Percentiles rank a stretch among this genome's conserved stretches.
Evolutionary conservation across 2,329 filamentous ascomycete genomes (phyloP).

Genomic region (Fusarium abutilonis): DNA sequence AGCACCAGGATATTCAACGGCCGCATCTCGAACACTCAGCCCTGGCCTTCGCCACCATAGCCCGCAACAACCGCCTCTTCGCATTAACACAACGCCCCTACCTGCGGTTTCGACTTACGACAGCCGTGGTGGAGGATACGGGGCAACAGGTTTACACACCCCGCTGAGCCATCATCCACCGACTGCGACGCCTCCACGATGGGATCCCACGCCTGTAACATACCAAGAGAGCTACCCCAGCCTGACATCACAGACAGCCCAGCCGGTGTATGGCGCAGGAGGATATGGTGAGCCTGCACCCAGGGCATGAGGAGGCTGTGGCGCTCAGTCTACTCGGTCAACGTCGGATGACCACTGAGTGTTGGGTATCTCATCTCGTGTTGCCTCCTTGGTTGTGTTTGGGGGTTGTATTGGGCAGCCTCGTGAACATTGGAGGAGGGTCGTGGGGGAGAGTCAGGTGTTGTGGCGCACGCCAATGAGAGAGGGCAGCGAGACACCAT

Average conservation of each 20-base stretch:
- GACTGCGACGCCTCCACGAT: slow-evolving; percentile 53
- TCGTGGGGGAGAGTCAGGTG: slow-evolving; percentile 52
- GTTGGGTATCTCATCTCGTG: slow-evolving; percentile 34
- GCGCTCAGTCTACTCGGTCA: slow-evolving; percentile 31
- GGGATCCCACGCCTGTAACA: slow-evolving; percentile 53
- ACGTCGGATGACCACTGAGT: slow-evolving; percentile 38
- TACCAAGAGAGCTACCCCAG: slow-evolving; percentile 54
- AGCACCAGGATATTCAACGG: slow-evolving; percentile 48
- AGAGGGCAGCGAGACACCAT: slow-evolving; percentile 37
- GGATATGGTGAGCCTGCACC: slow-evolving; percentile 56
- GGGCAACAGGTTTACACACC: slow-evolving; percentile 53
- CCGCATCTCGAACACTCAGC: slow-evolving; percentile 55
- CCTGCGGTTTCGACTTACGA: slow-evolving; percentile 54
- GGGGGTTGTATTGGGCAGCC: slow-evolving; percentile 46
- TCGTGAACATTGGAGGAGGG: slow-evolving; percentile 48
- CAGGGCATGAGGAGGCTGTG: slow-evolving; percentile 51
- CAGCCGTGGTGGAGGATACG: slow-evolving; percentile 52
- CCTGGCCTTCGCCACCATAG: slow-evolving; percentile 50
- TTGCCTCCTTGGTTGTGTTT: slow-evolving; percentile 35
- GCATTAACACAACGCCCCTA: slow-evolving; percentile 52
- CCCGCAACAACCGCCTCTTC: slow-evolving; percentile 51
- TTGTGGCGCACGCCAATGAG: slow-evolving; percentile 52
- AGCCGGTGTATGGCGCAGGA: slow-evolving; percentile 55
- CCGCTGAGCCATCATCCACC: slow-evolving; percentile 53
- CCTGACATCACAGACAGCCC: slow-evolving; percentile 49